Percentiles rank a stretch among this genome's conserved stretches.
Evolutionary conservation across 169 alveolate species (phyloP).

Genomic region (Cryptosporidium sp.): DNA sequence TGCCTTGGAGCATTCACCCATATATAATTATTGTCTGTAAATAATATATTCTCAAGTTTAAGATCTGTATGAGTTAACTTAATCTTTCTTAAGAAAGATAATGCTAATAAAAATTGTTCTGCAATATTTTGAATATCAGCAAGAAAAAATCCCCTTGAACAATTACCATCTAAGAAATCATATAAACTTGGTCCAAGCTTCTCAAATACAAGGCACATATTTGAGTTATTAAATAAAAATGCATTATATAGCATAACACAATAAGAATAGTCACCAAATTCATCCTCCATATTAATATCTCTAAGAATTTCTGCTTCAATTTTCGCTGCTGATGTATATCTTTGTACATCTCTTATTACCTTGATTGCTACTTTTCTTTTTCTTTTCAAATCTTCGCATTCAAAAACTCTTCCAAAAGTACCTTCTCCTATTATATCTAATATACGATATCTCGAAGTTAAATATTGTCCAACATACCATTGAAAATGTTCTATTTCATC

Average conservation of each 20-base stretch:
- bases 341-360: conserved; percentile 92
- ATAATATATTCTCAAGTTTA: conserved; percentile 97
- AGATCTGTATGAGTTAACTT: conserved; percentile 98
- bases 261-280: conserved; percentile 84
- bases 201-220: conserved; percentile 95
- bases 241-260: conserved; percentile 91
- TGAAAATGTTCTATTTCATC: conserved; percentile 59
- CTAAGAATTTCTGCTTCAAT: conserved; percentile 93
- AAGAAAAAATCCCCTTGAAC: conserved; percentile 92
- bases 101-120: conserved; percentile 91
- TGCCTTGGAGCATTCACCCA: conserved; percentile 81
- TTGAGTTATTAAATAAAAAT: conserved; percentile 87
- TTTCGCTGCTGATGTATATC: conserved; percentile 96
- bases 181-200: conserved; percentile 94
- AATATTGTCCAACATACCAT: conserved; percentile 54
- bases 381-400: conserved; percentile 86
- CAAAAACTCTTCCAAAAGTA: conserved; percentile 97
- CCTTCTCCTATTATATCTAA: conserved; percentile 94
- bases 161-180: conserved; percentile 92
- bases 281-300: conserved; percentile 89
- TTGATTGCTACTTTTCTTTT: conserved; percentile 90
- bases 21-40: conserved; percentile 82
- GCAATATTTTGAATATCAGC: conserved; percentile 92
- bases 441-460: conserved; percentile 84
- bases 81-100: conserved; percentile 91